Evolutionary conservation across 306 rosid genomes (phyloP), one percentile per base, ranked within the genome.

Genomic region (Quercus parvula): DNA sequence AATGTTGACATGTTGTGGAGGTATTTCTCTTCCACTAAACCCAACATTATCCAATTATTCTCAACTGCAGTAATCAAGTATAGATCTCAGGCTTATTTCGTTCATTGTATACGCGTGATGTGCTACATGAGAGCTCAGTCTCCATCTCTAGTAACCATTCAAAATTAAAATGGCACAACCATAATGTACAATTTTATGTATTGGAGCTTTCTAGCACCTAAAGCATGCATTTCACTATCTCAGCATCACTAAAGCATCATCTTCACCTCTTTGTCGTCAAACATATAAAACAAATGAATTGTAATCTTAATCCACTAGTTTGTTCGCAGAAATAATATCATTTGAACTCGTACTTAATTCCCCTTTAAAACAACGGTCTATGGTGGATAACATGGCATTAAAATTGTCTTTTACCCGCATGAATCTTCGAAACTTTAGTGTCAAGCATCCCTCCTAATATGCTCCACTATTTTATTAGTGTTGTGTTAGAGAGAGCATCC

Each of bases 121-220:
- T 27, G 30, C 66, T 24, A 59, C 75, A 55, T 59, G 49, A 64
- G 75, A 81, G 46, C 55, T 70, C 69, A 61, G 18, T 59, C 81
- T n/a, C 12, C 64, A 9, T 22, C 12, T 58, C 64, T 58, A 58
- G 71, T 66, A 30, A 24, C 71, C 71, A 5, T 59, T 58, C 76
- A 74, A 77, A 77, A 81, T 70, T 78, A 77, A 75, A 67, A 27
- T 35, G 30, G 52, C 38, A 73, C 85, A 85, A 82, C 82, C 17
- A 13, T 49, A 49, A 49, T 78, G 81, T 19, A 28, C 56, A 71
- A 67, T 82, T 57, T 82, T 51, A 25, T 66, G 80, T 49, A 18
- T 67, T 35, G 82, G 35, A 71, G 46, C 86, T 72, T 82, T 85
- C 84, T 78, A 41, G 46, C 46, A 41, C 46, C 46, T 41, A 41